Base-by-base conservation (phyloP, 768 basidiomycete species). In the Lentinula guzmanii region DNA sequence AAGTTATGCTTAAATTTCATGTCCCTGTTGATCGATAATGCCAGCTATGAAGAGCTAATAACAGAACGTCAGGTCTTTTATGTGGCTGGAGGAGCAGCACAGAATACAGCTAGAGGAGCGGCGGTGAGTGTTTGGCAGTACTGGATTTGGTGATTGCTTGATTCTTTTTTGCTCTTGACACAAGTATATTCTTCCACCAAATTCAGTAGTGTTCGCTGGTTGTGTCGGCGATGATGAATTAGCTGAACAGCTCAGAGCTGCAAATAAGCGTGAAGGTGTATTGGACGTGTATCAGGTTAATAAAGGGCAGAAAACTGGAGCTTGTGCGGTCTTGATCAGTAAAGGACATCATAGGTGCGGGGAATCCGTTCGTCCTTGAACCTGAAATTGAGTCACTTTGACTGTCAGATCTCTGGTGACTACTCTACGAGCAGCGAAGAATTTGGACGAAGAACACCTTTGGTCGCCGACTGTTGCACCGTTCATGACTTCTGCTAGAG, bases 81-180 rank as follows among this genome's bases (percentile, higher is more conserved):
- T 68, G 90, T 91, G 50, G 88, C 89, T 45, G 89, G 89, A 59
- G 89, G 89, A 64, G 89, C 90, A 15, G 83, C 86, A 21, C 89
- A 91, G 73, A 91, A 91, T 70, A 83, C 88, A 65, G 88, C 89
- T 58, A 84, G 89, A 52, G 88, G 81, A 61, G 89, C 89, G 61
- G 87, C 90, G 60, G 89, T 90, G 71, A 63, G 87, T 64, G 9
- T 45, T 59, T 55, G 2, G 2, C 35, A 15, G 18, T 16, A 33
- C 65, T 86, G 87, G 13, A 15, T 4, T 8, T 9, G 7, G n/a
- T 46, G 13, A n/a, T n/a, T 24, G 54, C 13, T 15, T 28, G 15
- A 15, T 59, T 66, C 62, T 51, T 24, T 28, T 11, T 45, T 56
- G 48, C 58, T 56, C 41, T 16, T 39, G 53, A 41, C 24, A 15